Evolutionary conservation across 140 eudicot genomes (phyloP), one percentile per base, ranked within the genome.

Genomic region (Stevia rebaudiana): DNA sequence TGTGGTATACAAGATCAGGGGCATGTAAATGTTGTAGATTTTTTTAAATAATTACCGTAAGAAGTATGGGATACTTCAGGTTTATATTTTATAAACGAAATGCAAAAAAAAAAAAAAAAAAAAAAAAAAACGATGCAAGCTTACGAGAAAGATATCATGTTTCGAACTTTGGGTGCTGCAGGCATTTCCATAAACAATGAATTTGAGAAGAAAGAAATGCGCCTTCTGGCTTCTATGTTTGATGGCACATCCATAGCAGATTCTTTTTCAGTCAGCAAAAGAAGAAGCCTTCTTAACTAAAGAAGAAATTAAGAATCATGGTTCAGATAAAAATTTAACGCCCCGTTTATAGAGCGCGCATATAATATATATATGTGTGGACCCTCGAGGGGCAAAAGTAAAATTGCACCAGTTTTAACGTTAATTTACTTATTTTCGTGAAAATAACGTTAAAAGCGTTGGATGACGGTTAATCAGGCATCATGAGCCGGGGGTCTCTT

Each of bases 171-270:
- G 16, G 99, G 99, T 37, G 99, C 90, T n/a, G 22, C 43, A 55
- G 99, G 99, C 99, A 94, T 94, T 31, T 94, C 97, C 99, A 94
- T 94, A 80, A 92, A 92, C 76, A 92, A 69, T 3, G 99, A 92
- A 80, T 92, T 92, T 66, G 99, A 92, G 78, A 92, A 94, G 78
- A 88, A 94, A 51, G 99, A 85, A 55, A 94, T 84, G 0, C 99
- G 97, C 70, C 99, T 82, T 69, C 90, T 82, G 61, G 99, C 99
- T 74, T 88, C 97, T 73, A 94, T 68, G 72, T 94, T 94, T 47
- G 99, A 83, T 66, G 99, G 99, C 25, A 94, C 97, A 49, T 94
- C 97, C 99, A 88, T 94, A 15, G 99, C 99, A 46, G 99, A 88
- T 71, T 94, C 99, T 76, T 94, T 94, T 72, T 72, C 97, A 8